Evolutionary conservation across 106 monocot genomes (phyloP).

Genomic region (Acanthochlamys bracteata): DNA sequence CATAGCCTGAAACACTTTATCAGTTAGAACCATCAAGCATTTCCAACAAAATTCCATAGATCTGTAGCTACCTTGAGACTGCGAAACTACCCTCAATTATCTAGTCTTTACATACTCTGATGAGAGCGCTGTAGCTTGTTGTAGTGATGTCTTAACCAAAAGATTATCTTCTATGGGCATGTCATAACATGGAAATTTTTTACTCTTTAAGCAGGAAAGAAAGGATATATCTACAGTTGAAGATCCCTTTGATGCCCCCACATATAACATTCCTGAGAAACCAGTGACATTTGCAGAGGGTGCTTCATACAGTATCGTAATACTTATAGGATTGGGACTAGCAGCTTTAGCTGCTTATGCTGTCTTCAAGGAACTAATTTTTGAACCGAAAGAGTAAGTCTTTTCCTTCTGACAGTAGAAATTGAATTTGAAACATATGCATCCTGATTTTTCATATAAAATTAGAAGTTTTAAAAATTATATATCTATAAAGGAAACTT

Average conservation of each 20-base stretch:
- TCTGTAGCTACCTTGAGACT: too few relatives aligned
- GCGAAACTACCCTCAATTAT: too few relatives aligned
- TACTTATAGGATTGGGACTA: conserved; percentile 80
- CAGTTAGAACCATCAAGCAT: too few relatives aligned
- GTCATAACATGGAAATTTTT: not conserved
- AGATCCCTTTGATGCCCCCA: conserved; percentile 87
- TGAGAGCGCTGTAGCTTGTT: too few relatives aligned
- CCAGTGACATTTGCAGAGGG: conserved; percentile 94
- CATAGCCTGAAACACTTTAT: too few relatives aligned
- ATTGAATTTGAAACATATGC: not conserved
- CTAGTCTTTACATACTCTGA: too few relatives aligned
- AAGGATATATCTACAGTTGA: conserved; percentile 79
- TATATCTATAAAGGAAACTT: too few relatives aligned
- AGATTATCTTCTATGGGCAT: not conserved
- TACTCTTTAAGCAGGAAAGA: conserved; percentile 33
- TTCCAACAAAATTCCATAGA: too few relatives aligned
- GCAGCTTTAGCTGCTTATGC: conserved; percentile 89
- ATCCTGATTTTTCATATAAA: not conserved
- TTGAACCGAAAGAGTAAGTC: conserved; percentile 91
- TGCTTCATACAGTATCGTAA: conserved; percentile 83
- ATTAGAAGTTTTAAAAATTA: too few relatives aligned
- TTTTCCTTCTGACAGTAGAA: not conserved
- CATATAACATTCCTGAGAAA: conserved; percentile 94
- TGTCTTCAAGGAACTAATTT: conserved; percentile 93
- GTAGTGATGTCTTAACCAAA: not conserved